Evolutionary conservation across 345 rosid genomes (phyloP), one percentile per base, ranked within the genome.

Genomic region (Cochlearia excelsa): DNA sequence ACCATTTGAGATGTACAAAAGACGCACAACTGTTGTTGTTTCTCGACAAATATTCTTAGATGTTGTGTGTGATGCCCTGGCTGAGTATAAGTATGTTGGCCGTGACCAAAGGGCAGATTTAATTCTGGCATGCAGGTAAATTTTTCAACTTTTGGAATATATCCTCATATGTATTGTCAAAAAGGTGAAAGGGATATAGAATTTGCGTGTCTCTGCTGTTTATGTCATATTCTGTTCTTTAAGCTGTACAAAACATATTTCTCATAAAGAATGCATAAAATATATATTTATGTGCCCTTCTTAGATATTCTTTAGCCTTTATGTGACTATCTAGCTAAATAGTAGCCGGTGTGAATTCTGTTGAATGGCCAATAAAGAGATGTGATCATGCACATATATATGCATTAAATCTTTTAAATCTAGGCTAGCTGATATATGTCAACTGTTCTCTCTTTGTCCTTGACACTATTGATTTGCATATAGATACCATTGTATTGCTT

Each of bases 61-160:
- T 76, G 81, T 87, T 75, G 95, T 90, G 42, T 94, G 96, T 57
- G 82, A 72, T 74, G 79, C 93, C 33, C 76, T 90, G 54, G 77
- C 88, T 57, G 95, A 94, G 29, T 94, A 94, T 44, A 90, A 90
- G 80, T 94, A 94, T 49, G 87, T 94, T 74, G 96, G 97, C 37
- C 88, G 82, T 29, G 82, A 94, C 67, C 97, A 90, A 78, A 82
- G 89, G 82, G 99, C 96, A 26, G 99, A 94, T 77, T 71, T 94
- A 79, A 70, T 77, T 77, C 80, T 94, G 72, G 97, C 99, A 37
- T 90, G 97, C 97, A 90, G 99, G 99, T 94, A 76, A 55, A 5
- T 34, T 66, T 26, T 26, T 40, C 9, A 28, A 56, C 57, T 46
- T 70, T 35, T 44, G 59, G 43, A 41, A 46, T 62, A 33, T 47